Evolutionary conservation across 179 eudicot genomes (phyloP).

Genomic region (Carnegiea gigantea): DNA sequence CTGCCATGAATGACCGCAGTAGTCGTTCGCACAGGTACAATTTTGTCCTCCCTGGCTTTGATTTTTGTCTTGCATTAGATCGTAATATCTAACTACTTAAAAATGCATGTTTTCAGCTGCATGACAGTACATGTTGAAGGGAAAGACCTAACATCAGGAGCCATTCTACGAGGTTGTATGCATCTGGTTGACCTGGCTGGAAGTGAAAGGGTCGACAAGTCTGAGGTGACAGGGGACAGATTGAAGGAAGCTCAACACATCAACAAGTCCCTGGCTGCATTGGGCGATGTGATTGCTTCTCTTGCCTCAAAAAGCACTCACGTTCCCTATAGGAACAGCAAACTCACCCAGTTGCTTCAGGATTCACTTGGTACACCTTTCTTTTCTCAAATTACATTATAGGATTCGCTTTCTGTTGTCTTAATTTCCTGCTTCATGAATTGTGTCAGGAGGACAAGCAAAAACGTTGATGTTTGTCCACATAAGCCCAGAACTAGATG

Average conservation of each 20-base stretch:
- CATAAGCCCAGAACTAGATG: constrained; percentile 91
- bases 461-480: constrained; percentile 98
- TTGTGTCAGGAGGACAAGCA: constrained; percentile 81
- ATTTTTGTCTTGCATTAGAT: too few species aligned
- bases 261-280: constrained; percentile 89
- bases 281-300: constrained; percentile 95
- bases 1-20: constrained; percentile 97
- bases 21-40: constrained; percentile 97
- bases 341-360: constrained; percentile 93
- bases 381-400: not conserved
- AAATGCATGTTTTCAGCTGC: constrained; percentile 53
- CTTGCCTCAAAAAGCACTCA: constrained; percentile 87
- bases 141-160: constrained; percentile 84
- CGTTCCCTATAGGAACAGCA: constrained; percentile 94
- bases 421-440: not conserved
- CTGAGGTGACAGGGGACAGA: constrained; percentile 96
- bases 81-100: too few species aligned
- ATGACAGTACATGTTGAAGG: constrained; percentile 99
- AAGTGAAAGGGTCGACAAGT: constrained; percentile 98
- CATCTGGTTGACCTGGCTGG: constrained; percentile 99
- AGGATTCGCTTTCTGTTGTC: not conserved
- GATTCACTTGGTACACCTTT: constrained; percentile 83
- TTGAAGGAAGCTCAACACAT: constrained; percentile 97
- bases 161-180: constrained; percentile 83
- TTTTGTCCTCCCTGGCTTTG: too few species aligned